Evolutionary conservation across 176 grass and related monocot species (phyloP), one percentile per base, ranked within the genome.

Genomic region (Oryza rufipogon): DNA sequence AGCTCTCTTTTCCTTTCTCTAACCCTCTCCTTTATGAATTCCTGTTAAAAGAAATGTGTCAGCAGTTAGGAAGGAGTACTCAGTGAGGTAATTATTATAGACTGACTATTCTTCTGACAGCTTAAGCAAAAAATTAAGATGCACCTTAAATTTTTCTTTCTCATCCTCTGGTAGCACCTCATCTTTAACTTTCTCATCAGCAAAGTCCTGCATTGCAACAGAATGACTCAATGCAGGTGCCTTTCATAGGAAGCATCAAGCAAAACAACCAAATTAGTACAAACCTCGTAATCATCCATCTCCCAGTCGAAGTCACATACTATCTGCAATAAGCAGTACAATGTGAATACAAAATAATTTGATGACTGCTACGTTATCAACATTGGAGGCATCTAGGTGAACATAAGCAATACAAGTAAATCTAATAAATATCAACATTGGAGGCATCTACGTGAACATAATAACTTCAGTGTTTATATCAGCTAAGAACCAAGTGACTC

Each of bases 271-370:
- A 47, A 52, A 49, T 69, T 5, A 16, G 72, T 77, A 73, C 71
- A 73, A 76, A 98, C 96, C 96, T 98, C 87, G 1, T 89, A 73
- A 17, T 90, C 87, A 87, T 98, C 96, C 87, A 93, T 72, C 25
- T 93, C 93, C 91, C 89, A 93, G 68, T 98, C 91, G 28, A 89
- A 95, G 75, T 98, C 93, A 2, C 91, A 95, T 28, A 98, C 89
- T 65, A 98, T 90, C 96, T 95, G 91, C 58, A 91, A 79, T 30
- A 87, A 44, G 68, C 66, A 87, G 51, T 49, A 84, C 22, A 76
- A 88, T 71, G 30, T 69, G 66, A 66, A 64, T 5, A 75, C 22
- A 58, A 36, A 47, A 42, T 25, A 70, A 28, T 81, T 78, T 69
- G 47, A 38, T 9, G 49, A 84, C 33, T 51, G 4, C 28, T 54